A percentile compares a stretch with the other conserved stretches of the same genome.
These are phyloP conservation scores for Crepidotus variabilis DNA, from an alignment of 768 basidiomycete species.

Conservation along the genomic window DNA sequence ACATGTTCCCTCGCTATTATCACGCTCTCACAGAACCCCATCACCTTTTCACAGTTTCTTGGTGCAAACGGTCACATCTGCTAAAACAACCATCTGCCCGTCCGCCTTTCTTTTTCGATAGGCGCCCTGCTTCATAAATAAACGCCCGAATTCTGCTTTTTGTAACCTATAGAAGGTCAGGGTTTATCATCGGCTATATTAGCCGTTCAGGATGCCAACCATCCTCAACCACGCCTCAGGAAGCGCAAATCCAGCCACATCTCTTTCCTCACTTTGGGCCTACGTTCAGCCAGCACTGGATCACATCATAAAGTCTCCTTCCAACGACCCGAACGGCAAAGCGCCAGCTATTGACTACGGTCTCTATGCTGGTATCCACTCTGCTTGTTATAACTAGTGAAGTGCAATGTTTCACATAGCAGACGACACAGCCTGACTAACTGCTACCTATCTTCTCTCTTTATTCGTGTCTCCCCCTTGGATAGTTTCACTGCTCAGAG, in stretches of 20 bases:
- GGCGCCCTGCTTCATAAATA: neutral
- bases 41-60: neutral
- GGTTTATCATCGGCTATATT: neutral
- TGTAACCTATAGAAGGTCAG: neutral
- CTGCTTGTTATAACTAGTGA: constrained; percentile 81
- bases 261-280: constrained; percentile 68
- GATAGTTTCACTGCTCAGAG: constrained; percentile 53
- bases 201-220: constrained; percentile 21
- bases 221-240: constrained; percentile 54
- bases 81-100: neutral
- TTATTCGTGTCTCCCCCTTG: constrained; percentile 5
- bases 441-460: neutral
- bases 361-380: constrained; percentile 76
- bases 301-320: constrained; percentile 71
- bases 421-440: constrained; percentile 9
- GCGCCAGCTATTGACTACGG: constrained; percentile 68
- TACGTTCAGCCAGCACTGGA: constrained; percentile 74
- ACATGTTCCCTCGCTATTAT: neutral
- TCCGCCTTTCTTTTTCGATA: neutral
- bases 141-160: neutral
- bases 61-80: neutral
- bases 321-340: constrained; percentile 50
- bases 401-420: constrained; percentile 21
- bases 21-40: neutral
- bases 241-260: constrained; percentile 72